These are phyloP conservation scores for Nigrospora sphaerica DNA, from an alignment of 2,329 filamentous ascomycete species.

Conservation along the genomic window DNA sequence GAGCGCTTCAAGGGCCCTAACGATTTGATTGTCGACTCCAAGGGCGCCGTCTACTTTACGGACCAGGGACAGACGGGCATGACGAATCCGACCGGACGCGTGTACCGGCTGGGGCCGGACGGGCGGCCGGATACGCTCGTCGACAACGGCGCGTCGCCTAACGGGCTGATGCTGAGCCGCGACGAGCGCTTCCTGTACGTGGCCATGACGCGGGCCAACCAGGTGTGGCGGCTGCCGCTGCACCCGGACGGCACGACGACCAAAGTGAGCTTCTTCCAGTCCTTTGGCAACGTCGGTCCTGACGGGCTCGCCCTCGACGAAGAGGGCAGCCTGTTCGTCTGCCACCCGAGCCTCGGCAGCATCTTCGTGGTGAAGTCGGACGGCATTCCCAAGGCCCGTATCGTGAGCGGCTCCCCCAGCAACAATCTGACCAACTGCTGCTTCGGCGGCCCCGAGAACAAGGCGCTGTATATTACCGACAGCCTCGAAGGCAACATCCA, in stretches of 20 bases:
- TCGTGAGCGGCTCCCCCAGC: conserved; percentile 21
- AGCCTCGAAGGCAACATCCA: conserved; percentile 29
- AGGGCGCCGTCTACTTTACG: conserved; percentile 32
- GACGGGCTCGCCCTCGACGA: conserved; percentile 31
- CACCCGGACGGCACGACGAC: conserved; percentile 29
- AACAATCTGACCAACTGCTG: conserved; percentile 33
- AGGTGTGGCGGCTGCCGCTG: conserved; percentile 32
- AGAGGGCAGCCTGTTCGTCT: conserved; percentile 28
- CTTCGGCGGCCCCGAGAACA: conserved; percentile 28
- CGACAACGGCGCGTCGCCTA: conserved; percentile 29
- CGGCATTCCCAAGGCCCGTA: conserved; percentile 28
- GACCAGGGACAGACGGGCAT: conserved; percentile 36
- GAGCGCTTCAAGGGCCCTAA: conserved; percentile 36
- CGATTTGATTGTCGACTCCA: conserved; percentile 29
- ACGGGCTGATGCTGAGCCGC: conserved; percentile 27
- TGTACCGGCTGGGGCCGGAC: conserved; percentile 26
- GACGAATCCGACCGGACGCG: conserved; percentile 30
- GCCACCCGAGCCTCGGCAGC: conserved; percentile 25
- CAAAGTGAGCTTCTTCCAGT: conserved; percentile 31
- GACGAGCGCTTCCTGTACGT: conserved; percentile 32
- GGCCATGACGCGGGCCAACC: conserved; percentile 30
- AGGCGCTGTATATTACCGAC: conserved; percentile 31
- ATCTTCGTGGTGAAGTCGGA: conserved; percentile 28
- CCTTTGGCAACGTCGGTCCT: conserved; percentile 30
- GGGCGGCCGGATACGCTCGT: conserved; percentile 29